Base-by-base conservation (phyloP, 176 grass and related monocot genomes). In the Avena sativa region DNA sequence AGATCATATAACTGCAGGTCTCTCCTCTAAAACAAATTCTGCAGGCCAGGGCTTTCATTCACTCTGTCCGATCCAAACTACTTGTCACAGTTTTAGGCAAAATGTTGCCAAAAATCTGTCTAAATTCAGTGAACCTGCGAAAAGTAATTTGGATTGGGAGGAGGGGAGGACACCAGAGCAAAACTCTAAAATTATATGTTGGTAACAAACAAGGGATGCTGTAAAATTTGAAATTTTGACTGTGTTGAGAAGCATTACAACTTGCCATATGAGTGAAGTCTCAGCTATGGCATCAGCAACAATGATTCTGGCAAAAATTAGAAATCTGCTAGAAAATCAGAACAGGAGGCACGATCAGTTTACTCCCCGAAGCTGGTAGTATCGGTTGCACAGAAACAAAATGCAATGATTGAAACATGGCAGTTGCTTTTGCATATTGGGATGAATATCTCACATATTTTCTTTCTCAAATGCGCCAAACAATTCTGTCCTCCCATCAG, bases 391-490 rank as follows among this genome's bases (percentile, higher is more conserved):
- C 28, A 28, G 1, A 28, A 28, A 28, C 28, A 28, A 28, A 28
- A 28, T 28, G 28, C 28, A 28, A 28, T 28, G 28, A 28, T 28
- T 28, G 28, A 28, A 28, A 28, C 28, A 28, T 28, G 28, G 28
- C 28, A 28, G 28, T 28, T 28, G 28, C 28, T 28, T 28, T 28
- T 28, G 28, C 28, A 28, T 28, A 55, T 26, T 11, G 4, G 2
- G 32, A 43, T 83, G 79, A 28, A 78, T 83, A 88, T 32, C 64
- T 28, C 70, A 79, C 6, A 49, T 9, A 15, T 58, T 67, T 13
- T 79, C n/a, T 79, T 71, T 28, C 66, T 74, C 52, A 16, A 19
- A 57, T 20, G 55, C 56, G 52, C 56, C 28, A 28, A 28, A 28
- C 28, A 65, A 79, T 79, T 43, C 0, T 1, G 23, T 46, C 23